phyloP scores from a whole-genome alignment of 2,329 filamentous ascomycete species.

The Aureobasidium uvarum region DNA sequence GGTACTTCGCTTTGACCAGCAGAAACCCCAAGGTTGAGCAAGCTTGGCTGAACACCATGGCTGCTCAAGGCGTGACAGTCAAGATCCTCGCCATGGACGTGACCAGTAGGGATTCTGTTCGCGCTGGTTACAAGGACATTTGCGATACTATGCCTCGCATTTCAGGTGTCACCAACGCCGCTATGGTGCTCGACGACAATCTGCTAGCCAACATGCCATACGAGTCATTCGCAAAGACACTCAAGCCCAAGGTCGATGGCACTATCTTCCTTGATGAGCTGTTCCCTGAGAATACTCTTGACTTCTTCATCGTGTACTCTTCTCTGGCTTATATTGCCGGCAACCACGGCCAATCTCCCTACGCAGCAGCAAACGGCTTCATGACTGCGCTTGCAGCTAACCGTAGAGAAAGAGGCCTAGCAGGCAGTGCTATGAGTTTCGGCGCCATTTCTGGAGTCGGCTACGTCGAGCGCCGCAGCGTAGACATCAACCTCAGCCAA shows the following conservation, averaged over 20 bases:
- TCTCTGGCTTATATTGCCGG: constrained; percentile 58
- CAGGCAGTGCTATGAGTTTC: constrained; percentile 54
- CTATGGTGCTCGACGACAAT: constrained; percentile 50
- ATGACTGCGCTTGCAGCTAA: constrained; percentile 38
- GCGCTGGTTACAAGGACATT: constrained; percentile 55
- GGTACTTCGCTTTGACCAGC: constrained; percentile 37
- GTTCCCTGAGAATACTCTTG: constrained; percentile 36
- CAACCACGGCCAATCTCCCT: constrained; percentile 59
- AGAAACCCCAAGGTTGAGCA: constrained; percentile 35
- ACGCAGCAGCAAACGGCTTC: constrained; percentile 51
- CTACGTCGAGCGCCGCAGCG: constrained; percentile 34
- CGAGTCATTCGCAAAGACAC: constrained; percentile 45
- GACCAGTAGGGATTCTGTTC: constrained; percentile 59
- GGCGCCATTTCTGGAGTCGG: constrained; percentile 51
- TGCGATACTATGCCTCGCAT: constrained; percentile 52
- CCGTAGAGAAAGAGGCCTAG: constrained; percentile 45
- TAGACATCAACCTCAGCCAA: not conserved
- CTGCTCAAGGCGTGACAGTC: constrained; percentile 1
- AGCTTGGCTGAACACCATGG: constrained; percentile 9
- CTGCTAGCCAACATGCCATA: constrained; percentile 53
- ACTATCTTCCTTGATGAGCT: constrained; percentile 51
- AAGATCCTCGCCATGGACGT: constrained; percentile 55
- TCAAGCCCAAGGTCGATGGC: constrained; percentile 53
- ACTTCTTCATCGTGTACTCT: constrained; percentile 56
- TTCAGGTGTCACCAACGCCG: constrained; percentile 46